Evolutionary conservation across 73 alveolate species (phyloP), one percentile per base, ranked within the genome.

Genomic region (Blepharisma stoltei): DNA sequence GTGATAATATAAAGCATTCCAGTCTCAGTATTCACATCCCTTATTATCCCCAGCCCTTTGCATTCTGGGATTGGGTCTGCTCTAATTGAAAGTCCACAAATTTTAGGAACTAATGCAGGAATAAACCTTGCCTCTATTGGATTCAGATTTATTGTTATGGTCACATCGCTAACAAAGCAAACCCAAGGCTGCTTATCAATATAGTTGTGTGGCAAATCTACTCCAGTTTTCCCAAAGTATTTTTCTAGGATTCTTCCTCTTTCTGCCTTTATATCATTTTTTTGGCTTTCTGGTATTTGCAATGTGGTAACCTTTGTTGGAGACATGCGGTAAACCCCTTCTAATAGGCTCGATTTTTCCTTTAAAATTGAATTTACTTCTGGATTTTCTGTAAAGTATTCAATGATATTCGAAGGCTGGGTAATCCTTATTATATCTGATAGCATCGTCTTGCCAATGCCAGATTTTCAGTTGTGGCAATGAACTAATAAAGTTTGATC

Each of bases 381-480:
- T 14, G 73, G 46, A 20, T 9, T 60, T 60, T 60, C 23, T 18
- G 37, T 25, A 5, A 20, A 60, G 23, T 18, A 60, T 5, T 60
- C 73, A 9, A 60, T 20, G 2, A 60, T 60, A 2, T 20, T n/a
- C 0, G 18, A 8, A 9, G 73, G 73, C 18, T 60, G 46, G 3
- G 73, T 60, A 9, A 60, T 20, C 0, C 18, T 0, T 8, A 60
- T 60, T 14, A 60, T 60, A 38, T 60, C 73, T 60, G 73, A 60
- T 14, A 60, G 14, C 14, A 60, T n/a, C 49, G 23, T 25, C 23
- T 25, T n/a, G 37, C 73, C 73, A 14, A 25, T 60, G 23, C 73
- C 73, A 14, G 73, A 60, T 25, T 60, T 60, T 38, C 73, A 60
- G 46, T 60, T 60, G 47, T 60, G 73, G 46, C 73, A 60, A 25